Conservation (phyloP, 805 yeast species). For the Yamadazyma sp. region DNA sequence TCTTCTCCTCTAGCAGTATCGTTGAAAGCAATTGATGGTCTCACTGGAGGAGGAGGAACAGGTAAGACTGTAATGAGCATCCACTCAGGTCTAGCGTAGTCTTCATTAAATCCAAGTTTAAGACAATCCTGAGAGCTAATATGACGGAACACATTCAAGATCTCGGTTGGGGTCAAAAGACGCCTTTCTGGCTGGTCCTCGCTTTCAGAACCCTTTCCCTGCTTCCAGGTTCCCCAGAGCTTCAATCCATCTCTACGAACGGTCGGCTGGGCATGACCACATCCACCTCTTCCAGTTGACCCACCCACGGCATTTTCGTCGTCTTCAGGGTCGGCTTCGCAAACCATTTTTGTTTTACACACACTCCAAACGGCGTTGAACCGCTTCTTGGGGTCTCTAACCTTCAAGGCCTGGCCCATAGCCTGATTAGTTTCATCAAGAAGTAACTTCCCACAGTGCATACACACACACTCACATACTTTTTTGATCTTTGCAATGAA, state of each 20-base stretch:
- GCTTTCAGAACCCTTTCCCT: slow-evolving; percentile 67
- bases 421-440: slow-evolving; percentile 79
- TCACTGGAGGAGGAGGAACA: slow-evolving; percentile 99
- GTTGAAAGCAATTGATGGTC: slow-evolving; percentile 97
- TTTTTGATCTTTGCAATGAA: slow-evolving; percentile 92
- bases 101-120: slow-evolving; percentile 87
- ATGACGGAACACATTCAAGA: slow-evolving; percentile 87
- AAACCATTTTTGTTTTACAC: slow-evolving; percentile 88
- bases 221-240: slow-evolving; percentile 98
- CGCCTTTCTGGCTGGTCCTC: slow-evolving; percentile 92
- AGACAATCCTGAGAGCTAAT: slow-evolving; percentile 81
- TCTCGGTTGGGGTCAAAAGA: slow-evolving; percentile 82
- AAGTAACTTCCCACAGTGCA: slow-evolving; percentile 96
- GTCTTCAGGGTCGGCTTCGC: slow-evolving; percentile 68
- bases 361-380: slow-evolving; percentile 95
- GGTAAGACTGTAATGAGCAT: slow-evolving; percentile 95
- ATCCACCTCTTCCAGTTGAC: slow-evolving; percentile 82
- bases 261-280: slow-evolving; percentile 96
- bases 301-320: slow-evolving; percentile 30
- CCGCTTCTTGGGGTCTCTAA: slow-evolving; percentile 92
- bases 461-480: slow-evolving; percentile 94
- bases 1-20: slow-evolving; percentile 99
- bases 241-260: slow-evolving; percentile 94
- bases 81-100: slow-evolving; percentile 99
- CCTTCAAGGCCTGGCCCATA: slow-evolving; percentile 84